Base-by-base conservation (phyloP, 2,329 filamentous ascomycete genomes). In the Fusarium armeniacum region DNA sequence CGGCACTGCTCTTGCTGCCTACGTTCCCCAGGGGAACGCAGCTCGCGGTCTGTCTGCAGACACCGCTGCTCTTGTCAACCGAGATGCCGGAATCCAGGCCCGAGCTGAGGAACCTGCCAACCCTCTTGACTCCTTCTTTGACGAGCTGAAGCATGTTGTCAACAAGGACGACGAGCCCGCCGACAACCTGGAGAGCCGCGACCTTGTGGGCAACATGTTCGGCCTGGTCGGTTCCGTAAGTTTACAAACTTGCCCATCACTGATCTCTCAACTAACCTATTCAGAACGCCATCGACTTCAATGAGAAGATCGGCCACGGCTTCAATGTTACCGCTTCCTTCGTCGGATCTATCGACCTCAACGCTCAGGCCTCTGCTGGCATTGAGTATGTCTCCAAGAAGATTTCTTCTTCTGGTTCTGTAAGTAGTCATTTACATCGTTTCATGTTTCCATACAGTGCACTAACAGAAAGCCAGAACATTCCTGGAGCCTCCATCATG, bases 341-440 rank as follows among this genome's bases (percentile, higher is more conserved):
- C 12, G 8, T 54, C 5, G 28, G 6, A 10, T 54, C 51, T 9
- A 18, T 54, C 28, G 38, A 54, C 18, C 16, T 54, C 51, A 54
- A 54, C 12, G 36, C 51, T 24, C 20, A 32, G 28, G 20, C 13
- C 6, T 26, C 2, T 32, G 20, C 16, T 2, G 36, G 51, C 6
- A 54, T 54, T 3, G n/a, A 44, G 12, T 33, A 9, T 6, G 9
- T 11, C 2, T 18, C 28, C 16, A 11, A 16, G 18, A 54, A 54
- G 28, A 12, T 54, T 15, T 16, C 28, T n/a, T 5, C 15, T 7
- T 33, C 51, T 9, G 18, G 24, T 6, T 5, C 46, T n/a, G 38
- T 44, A 3, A 54, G 51, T 26, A 50, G 20, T 0, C 3, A 5
- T 24, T 0, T 9, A 12, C 0, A 26, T n/a, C 4, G 22, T 9